Evolutionary conservation across 2,329 filamentous ascomycete genomes (phyloP).

Genomic region (Pestalotiopsis sp.): DNA sequence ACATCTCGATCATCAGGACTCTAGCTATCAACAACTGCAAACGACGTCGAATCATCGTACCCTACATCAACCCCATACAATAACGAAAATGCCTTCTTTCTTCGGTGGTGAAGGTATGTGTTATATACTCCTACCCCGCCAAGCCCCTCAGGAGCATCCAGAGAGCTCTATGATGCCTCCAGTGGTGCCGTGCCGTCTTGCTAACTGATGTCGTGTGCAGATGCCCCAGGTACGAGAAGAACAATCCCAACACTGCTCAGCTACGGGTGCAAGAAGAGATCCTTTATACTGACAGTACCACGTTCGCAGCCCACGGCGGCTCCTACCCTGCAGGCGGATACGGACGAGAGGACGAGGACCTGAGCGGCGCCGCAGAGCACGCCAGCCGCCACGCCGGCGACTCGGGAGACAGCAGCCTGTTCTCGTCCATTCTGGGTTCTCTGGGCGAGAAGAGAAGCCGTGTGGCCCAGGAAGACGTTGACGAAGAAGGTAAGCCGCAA

Average conservation of each 20-base stretch:
- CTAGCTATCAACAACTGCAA: background rate
- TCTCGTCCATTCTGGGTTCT: slow-evolving; percentile 46
- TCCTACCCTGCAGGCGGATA: slow-evolving; percentile 32
- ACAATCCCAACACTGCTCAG: background rate
- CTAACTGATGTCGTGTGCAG: background rate
- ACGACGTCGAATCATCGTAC: background rate
- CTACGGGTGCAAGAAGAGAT: background rate
- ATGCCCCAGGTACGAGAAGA: background rate
- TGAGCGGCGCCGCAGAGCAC: slow-evolving; percentile 46
- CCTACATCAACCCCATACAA: background rate
- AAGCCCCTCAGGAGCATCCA: background rate
- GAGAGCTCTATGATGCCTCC: background rate
- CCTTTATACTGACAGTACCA: background rate
- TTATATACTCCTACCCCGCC: background rate
- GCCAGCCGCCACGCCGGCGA: slow-evolving; percentile 47
- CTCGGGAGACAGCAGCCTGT: slow-evolving; percentile 48
- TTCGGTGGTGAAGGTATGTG: slow-evolving; percentile 8
- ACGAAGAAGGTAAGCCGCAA: slow-evolving; percentile 46
- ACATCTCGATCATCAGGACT: background rate
- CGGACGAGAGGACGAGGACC: slow-evolving; percentile 44
- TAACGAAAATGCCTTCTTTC: background rate
- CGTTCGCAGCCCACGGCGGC: slow-evolving; percentile 26
- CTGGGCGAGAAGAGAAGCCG: slow-evolving; percentile 50
- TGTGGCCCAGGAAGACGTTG: slow-evolving; percentile 45
- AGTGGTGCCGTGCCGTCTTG: background rate